Percentiles rank a stretch among this genome's conserved stretches.
These are phyloP conservation scores for Fusarium chuoi DNA, from an alignment of 2,329 filamentous ascomycete species.

Conservation along the genomic window DNA sequence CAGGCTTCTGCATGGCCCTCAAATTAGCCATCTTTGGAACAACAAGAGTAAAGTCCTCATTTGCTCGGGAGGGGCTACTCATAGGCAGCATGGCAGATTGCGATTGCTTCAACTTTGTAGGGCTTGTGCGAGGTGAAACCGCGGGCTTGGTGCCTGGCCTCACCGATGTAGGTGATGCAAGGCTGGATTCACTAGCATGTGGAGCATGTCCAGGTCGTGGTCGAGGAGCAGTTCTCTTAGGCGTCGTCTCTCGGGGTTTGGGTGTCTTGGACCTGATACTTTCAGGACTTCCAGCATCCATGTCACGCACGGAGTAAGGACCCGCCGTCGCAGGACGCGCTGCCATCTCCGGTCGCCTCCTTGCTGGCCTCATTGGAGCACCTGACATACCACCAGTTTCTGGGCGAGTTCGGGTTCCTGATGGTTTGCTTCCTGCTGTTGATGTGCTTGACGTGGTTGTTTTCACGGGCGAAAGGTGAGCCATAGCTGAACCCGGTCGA, in stretches of 20 bases:
- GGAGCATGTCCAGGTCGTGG: slow-evolving; percentile 59
- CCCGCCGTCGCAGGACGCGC: slow-evolving; percentile 72
- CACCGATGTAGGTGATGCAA: slow-evolving; percentile 56
- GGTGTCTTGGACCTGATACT: slow-evolving; percentile 60
- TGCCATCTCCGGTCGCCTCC: slow-evolving; percentile 66
- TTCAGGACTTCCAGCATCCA: slow-evolving; percentile 58
- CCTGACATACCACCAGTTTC: slow-evolving; percentile 70
- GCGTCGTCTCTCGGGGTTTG: slow-evolving; percentile 63
- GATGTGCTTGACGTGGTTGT: slow-evolving; percentile 46
- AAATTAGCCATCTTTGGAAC: slow-evolving; percentile 58
- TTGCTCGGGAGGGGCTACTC: slow-evolving; percentile 58
- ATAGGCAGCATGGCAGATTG: slow-evolving; percentile 43
- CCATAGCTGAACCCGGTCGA: slow-evolving; percentile 72
- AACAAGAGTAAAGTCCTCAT: slow-evolving; percentile 65
- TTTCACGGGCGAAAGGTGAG: slow-evolving; percentile 65
- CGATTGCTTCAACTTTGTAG: slow-evolving; percentile 52
- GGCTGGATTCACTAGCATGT: slow-evolving; percentile 62
- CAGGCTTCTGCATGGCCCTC: slow-evolving; percentile 41
- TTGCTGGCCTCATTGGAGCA: slow-evolving; percentile 70
- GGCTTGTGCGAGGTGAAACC: slow-evolving; percentile 56
- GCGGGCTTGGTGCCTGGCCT: slow-evolving; percentile 47
- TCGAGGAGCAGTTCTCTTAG: slow-evolving; percentile 60
- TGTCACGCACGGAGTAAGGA: slow-evolving; percentile 70
- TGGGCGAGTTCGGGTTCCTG: slow-evolving; percentile 53
- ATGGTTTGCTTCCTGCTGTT: slow-evolving; percentile 48